These are phyloP conservation scores for Raffaelea deltoideospora DNA, from an alignment of 2,329 filamentous ascomycete species.

Conservation along the genomic window DNA sequence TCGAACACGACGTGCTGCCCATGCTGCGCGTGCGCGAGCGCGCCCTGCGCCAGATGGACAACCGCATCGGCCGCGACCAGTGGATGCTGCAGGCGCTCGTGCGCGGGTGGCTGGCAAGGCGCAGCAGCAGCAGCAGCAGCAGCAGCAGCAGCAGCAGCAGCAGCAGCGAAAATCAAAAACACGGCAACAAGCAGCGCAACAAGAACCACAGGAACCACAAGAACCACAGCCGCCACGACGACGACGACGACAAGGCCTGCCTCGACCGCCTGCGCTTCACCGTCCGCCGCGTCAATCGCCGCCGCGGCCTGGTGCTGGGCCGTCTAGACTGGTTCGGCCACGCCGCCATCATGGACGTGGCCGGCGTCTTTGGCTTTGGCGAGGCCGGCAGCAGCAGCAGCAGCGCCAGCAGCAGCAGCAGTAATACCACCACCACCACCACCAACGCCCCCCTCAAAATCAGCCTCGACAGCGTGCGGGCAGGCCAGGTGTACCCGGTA, in stretches of 20 bases:
- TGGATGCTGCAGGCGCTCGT: constrained; percentile 46
- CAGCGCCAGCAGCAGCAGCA: neutral
- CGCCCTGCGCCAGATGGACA: constrained; percentile 28
- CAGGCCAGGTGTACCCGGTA: constrained; percentile 41
- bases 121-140: constrained; percentile 18
- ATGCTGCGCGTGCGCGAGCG: constrained; percentile 37
- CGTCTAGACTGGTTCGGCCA: constrained; percentile 36
- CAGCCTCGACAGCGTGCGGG: constrained; percentile 24
- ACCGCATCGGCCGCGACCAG: constrained; percentile 26
- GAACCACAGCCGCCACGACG: neutral
- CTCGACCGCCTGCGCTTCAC: constrained; percentile 34
- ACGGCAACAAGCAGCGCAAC: too few relatives aligned
- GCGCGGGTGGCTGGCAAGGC: constrained; percentile 43
- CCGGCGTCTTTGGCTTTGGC: constrained; percentile 15
- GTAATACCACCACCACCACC: too few relatives aligned
- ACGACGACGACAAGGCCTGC: constrained; percentile 12
- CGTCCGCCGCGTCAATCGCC: constrained; percentile 21
- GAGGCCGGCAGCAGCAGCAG: neutral
- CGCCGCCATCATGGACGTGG: constrained; percentile 23
- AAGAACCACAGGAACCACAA: too few relatives aligned
- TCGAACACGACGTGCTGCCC: constrained; percentile 30
- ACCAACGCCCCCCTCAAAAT: neutral
- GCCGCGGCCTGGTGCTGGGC: constrained; percentile 20
- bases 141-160: constrained; percentile 4
- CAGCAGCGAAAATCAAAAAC: neutral